Evolutionary conservation across 129 eudicot species (phyloP), one percentile per base, ranked within the genome.

Genomic region (Calendula officinalis): DNA sequence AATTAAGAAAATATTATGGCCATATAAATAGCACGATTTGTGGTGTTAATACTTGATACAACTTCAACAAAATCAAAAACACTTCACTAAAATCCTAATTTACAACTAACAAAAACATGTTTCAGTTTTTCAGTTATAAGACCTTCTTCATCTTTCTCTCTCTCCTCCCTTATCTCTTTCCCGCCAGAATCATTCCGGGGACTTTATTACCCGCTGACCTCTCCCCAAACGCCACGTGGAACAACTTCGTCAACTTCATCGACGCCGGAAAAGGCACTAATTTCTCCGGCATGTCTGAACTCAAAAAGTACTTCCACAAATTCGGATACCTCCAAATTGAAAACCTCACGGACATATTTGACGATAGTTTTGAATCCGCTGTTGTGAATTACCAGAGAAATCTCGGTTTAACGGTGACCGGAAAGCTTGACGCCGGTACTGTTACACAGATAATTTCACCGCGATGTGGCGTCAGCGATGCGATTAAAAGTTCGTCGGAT

Each of bases 311-410:
- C 77, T 83, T 89, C 73, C 82, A 72, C 17, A 80, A 83, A 8
- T 91, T 91, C 75, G 98, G 98, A 6, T 91, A 91, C 81, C 88
- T 91, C 16, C 59, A 80, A 13, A 13, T 47, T 34, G 51, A 73
- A 2, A 83, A 84, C 63, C 60, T 88, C 71, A 76, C 88, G 4
- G 90, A 91, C 56, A 0, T 65, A 3, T 91, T 84, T 65, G 98
- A 91, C 17, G 81, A 83, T 1, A 69, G 42, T 13, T 58, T 91
- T 2, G 86, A 91, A 55, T 63, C 79, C 4, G 96, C 96, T 10
- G 74, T 91, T n/a, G 0, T 68, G 0, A 41, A 8, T 4, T 91
- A 87, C 73, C 98, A 91, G 68, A 76, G 56, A 34, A 87, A 71
- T 4, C 72, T 91, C 36, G 98, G 98, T 0, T 27, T 91, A 0